These are phyloP conservation scores for Luzula sylvatica DNA, from an alignment of 176 grass and related monocot species.

Conservation along the genomic window DNA sequence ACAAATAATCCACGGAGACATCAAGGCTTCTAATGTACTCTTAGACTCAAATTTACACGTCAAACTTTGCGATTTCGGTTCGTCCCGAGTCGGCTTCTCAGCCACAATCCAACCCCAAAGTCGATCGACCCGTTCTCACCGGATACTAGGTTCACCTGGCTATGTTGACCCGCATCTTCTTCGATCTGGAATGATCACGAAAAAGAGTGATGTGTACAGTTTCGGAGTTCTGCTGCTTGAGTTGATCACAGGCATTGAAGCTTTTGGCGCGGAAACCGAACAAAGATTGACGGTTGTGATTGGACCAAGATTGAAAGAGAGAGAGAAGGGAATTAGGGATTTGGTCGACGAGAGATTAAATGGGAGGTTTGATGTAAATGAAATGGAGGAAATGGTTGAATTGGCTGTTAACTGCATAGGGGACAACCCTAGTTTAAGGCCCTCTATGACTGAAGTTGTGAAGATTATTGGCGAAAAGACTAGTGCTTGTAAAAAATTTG, in stretches of 20 bases:
- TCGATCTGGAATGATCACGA: constrained; percentile 54
- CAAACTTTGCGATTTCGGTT: constrained; percentile 90
- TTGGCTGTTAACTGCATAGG: constrained; percentile 44
- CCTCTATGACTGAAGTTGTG: constrained; percentile 68
- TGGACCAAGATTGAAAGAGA: constrained; percentile 18
- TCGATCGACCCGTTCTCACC: constrained; percentile 21
- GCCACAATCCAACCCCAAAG: constrained; percentile 21
- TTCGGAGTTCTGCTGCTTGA: constrained; percentile 91
- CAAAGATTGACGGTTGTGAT: constrained; percentile 36
- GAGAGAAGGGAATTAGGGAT: constrained; percentile 1
- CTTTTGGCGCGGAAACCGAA: constrained; percentile 42
- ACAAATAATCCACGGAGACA: constrained; percentile 68
- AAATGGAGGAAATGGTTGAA: constrained; percentile 31
- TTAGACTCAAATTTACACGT: constrained; percentile 44
- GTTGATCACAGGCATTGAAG: constrained; percentile 53
- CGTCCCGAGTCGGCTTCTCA: constrained; percentile 40
- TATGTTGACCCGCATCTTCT: constrained; percentile 79
- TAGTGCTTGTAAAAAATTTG: constrained; percentile 2
- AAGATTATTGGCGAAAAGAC: constrained; percentile 39
- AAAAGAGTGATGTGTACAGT: constrained; percentile 87
- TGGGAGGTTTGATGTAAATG: constrained; percentile 14
- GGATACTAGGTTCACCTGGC: constrained; percentile 60
- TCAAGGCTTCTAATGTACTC: constrained; percentile 85
- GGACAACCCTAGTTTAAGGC: constrained; percentile 46
- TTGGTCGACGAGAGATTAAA: constrained; percentile 32